phyloP scores from a whole-genome alignment of 805 yeast species.

The Debaryomyces hansenii region DNA sequence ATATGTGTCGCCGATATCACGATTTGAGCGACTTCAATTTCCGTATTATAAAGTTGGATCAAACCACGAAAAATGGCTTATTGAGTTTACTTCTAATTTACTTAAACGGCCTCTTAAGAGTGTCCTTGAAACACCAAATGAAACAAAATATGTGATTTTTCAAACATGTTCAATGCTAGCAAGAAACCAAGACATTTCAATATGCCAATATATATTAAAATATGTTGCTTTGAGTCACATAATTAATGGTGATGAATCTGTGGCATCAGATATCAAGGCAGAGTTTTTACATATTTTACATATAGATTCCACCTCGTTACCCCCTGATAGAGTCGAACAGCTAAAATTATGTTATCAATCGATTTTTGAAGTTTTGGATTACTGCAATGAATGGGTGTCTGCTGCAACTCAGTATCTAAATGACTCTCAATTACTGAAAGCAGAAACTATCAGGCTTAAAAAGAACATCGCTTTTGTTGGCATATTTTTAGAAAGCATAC shows the following conservation, averaged over 20 bases:
- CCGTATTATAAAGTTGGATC: slow-evolving; percentile 64
- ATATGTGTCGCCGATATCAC: slow-evolving; percentile 60
- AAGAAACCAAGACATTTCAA: slow-evolving; percentile 65
- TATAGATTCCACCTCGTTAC: slow-evolving; percentile 41
- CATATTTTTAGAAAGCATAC: slow-evolving; percentile 52
- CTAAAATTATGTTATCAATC: slow-evolving; percentile 67
- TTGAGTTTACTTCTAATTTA: slow-evolving; percentile 65
- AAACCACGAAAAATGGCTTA: slow-evolving; percentile 71
- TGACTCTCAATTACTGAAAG: slow-evolving; percentile 17
- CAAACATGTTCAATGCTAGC: slow-evolving; percentile 63
- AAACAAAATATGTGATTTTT: slow-evolving; percentile 43
- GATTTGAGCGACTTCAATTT: slow-evolving; percentile 48
- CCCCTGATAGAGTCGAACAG: slow-evolving; percentile 56
- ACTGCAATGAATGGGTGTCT: slow-evolving; percentile 75
- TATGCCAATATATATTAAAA: slow-evolving; percentile 74
- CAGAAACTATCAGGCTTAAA: slow-evolving; percentile 20
- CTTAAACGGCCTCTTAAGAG: slow-evolving; percentile 41
- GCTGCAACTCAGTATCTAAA: slow-evolving; percentile 33
- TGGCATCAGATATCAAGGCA: slow-evolving; percentile 42
- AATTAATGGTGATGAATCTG: slow-evolving; percentile 42
- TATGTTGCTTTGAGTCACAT: slow-evolving; percentile 69
- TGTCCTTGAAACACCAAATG: slow-evolving; percentile 6
- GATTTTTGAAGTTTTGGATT: slow-evolving; percentile 77
- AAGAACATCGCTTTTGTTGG: slow-evolving; percentile 37
- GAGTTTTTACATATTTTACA: slow-evolving; percentile 66